Evolutionary conservation across 2,329 filamentous ascomycete genomes (phyloP).

Genomic region (Clarireedia monteithiana): DNA sequence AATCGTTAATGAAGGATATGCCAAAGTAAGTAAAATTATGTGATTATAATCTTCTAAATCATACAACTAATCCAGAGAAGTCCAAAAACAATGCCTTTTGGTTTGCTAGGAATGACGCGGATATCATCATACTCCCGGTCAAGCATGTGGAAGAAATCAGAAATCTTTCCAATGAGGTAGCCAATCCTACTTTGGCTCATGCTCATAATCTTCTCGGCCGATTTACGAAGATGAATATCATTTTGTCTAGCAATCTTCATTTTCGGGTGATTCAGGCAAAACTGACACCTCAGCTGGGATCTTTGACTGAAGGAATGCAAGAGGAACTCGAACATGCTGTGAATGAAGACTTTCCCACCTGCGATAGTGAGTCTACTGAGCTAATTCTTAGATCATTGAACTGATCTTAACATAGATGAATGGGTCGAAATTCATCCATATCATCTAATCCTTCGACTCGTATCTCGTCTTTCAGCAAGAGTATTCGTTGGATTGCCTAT

Average conservation of each 20-base stretch:
- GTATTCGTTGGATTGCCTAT: neutral
- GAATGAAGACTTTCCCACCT: neutral
- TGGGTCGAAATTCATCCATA: neutral
- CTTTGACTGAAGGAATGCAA: neutral
- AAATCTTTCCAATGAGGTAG: neutral
- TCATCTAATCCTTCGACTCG: neutral
- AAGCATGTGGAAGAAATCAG: neutral
- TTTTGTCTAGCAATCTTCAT: slow-evolving; percentile 1
- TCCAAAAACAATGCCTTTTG: neutral
- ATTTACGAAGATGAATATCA: neutral
- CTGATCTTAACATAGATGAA: neutral
- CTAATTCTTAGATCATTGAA: neutral
- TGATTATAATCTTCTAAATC: neutral
- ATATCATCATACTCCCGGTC: slow-evolving; percentile 1
- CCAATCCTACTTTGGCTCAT: slow-evolving; percentile 6
- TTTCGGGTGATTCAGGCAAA: neutral
- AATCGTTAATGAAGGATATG: neutral
- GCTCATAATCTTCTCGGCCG: slow-evolving; percentile 3
- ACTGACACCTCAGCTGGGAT: neutral
- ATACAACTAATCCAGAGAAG: neutral
- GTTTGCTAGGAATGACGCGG: neutral
- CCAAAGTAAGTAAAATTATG: neutral
- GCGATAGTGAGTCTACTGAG: neutral
- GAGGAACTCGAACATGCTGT: slow-evolving; percentile 2
- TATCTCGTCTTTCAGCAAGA: neutral